These are phyloP conservation scores for Suillus spraguei DNA, from an alignment of 768 basidiomycete genomes.

Conservation along the genomic window DNA sequence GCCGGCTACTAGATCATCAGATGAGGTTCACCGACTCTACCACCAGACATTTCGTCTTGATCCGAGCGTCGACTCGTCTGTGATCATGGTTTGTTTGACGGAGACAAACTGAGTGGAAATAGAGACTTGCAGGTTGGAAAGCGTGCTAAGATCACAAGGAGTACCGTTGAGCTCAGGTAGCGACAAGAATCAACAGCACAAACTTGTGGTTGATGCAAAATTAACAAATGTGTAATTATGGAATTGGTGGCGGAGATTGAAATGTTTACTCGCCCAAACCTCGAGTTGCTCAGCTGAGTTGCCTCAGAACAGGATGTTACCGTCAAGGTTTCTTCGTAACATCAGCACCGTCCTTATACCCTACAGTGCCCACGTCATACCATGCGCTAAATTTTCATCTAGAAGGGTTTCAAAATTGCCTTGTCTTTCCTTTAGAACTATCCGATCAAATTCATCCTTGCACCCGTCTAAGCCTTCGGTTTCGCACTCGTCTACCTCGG, in stretches of 20 bases:
- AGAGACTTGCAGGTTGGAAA: too few species aligned
- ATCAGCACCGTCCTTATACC: not conserved
- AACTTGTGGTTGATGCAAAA: too few species aligned
- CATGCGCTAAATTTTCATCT: not conserved
- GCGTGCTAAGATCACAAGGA: too few species aligned
- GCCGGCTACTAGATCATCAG: too few species aligned
- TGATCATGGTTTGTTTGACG: too few species aligned
- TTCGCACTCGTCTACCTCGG: slow-evolving; percentile 7
- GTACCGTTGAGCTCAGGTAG: too few species aligned
- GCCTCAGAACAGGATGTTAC: not conserved
- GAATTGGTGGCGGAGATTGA: not conserved
- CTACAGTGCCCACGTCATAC: not conserved
- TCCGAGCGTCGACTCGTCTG: too few species aligned
- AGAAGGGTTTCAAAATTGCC: not conserved
- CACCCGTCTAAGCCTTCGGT: not conserved
- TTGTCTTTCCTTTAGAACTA: slow-evolving; percentile 31
- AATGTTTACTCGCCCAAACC: not conserved
- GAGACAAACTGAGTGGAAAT: too few species aligned
- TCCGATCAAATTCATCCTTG: slow-evolving; percentile 23
- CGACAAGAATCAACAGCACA: too few species aligned
- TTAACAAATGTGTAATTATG: not conserved
- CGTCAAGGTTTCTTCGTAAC: slow-evolving; percentile 1
- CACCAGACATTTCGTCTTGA: too few species aligned
- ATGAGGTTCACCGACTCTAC: too few species aligned
- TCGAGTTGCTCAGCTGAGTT: not conserved